Conservation (phyloP, 116 monocot genomes). For the Cymodocea nodosa region DNA sequence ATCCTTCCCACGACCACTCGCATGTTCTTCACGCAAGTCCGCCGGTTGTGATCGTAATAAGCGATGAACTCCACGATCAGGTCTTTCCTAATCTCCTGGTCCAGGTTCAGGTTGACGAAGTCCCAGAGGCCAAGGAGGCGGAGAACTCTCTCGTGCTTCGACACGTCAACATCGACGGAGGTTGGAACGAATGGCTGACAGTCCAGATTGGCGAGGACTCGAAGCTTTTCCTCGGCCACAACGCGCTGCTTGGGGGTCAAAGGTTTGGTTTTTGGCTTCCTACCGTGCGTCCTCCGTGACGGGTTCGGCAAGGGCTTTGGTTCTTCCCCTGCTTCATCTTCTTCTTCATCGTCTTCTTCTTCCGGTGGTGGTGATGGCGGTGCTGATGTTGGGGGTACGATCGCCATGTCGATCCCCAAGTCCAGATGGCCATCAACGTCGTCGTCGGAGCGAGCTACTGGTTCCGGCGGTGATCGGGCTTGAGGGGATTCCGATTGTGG, state of each 20-base stretch:
- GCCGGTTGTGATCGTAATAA: constrained; percentile 40
- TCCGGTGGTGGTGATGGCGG: not conserved
- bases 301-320: not conserved
- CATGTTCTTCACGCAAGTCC: constrained; percentile 32
- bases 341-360: constrained; percentile 6
- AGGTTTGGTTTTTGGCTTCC: constrained; percentile 29
- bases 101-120: constrained; percentile 40
- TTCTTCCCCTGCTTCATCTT: no score
- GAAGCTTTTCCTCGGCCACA: constrained; percentile 28
- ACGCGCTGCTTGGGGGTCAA: constrained; percentile 30
- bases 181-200: constrained; percentile 29
- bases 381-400: not conserved
- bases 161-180: constrained; percentile 15
- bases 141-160: constrained; percentile 40
- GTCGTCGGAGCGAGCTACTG: not conserved
- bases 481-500: not conserved
- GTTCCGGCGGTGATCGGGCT: not conserved
- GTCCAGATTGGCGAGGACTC: constrained; percentile 15
- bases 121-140: constrained; percentile 66
- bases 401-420: not conserved
- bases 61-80: constrained; percentile 52
- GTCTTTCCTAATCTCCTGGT: constrained; percentile 35
- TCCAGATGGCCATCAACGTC: not conserved
- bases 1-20: constrained; percentile 26
- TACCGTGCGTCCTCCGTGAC: constrained; percentile 15